Evolutionary conservation across 768 basidiomycete genomes (phyloP).

Genomic region (Hygrophoropsis aurantiaca): DNA sequence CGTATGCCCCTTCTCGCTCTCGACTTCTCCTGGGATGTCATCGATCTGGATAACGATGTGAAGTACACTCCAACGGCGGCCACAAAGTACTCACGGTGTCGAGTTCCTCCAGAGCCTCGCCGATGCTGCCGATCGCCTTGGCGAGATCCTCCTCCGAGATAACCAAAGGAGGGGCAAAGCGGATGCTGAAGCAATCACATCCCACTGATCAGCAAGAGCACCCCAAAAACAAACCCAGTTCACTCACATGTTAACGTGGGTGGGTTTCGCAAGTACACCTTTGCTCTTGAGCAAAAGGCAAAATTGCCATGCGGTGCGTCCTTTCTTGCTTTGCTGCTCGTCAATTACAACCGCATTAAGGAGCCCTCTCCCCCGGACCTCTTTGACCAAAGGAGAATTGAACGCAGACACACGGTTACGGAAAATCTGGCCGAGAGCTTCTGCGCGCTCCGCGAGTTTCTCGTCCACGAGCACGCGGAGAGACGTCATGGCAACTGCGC

Average conservation of each 20-base stretch:
- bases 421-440: slow-evolving; percentile 78
- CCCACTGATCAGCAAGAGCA: neutral
- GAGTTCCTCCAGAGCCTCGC: slow-evolving; percentile 74
- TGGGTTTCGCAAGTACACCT: slow-evolving; percentile 94
- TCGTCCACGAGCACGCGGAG: slow-evolving; percentile 90
- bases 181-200: slow-evolving; percentile 58
- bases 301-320: slow-evolving; percentile 92
- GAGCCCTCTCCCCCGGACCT: slow-evolving; percentile 84
- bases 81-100: slow-evolving; percentile 55
- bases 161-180: slow-evolving; percentile 94
- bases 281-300: slow-evolving; percentile 90
- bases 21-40: slow-evolving; percentile 64
- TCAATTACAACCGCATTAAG: slow-evolving; percentile 95
- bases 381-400: slow-evolving; percentile 68
- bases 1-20: slow-evolving; percentile 58
- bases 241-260: slow-evolving; percentile 89
- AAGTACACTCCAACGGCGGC: neutral
- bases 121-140: slow-evolving; percentile 74
- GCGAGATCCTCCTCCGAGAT: slow-evolving; percentile 86
- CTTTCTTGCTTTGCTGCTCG: slow-evolving; percentile 72
- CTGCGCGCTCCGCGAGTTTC: slow-evolving; percentile 78
- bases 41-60: slow-evolving; percentile 38
- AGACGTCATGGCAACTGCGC: slow-evolving; percentile 94
- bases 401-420: slow-evolving; percentile 59
- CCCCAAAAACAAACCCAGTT: neutral